These are phyloP conservation scores for Alternaria sp. DNA, from an alignment of 2,329 filamentous ascomycete species.

Conservation along the genomic window DNA sequence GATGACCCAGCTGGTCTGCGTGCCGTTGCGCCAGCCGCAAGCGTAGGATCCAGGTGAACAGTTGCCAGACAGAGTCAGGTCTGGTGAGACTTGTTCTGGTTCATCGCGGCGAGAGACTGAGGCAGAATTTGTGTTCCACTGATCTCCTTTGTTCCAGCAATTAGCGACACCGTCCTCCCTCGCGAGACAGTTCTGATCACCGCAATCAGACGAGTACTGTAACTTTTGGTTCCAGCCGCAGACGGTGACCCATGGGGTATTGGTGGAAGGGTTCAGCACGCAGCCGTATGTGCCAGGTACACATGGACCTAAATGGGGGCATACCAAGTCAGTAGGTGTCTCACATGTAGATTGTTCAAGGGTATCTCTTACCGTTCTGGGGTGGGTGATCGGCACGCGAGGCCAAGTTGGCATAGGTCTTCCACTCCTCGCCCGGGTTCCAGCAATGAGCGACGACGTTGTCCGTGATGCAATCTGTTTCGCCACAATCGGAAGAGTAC, in stretches of 20 bases:
- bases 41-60: constrained; percentile 1
- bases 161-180: background rate
- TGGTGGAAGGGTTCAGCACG: background rate
- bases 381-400: background rate
- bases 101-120: background rate
- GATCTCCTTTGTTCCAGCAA: constrained; percentile 1
- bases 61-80: background rate
- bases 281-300: background rate
- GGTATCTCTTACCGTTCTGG: background rate
- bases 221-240: background rate
- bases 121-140: background rate
- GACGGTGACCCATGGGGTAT: background rate
- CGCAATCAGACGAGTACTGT: background rate
- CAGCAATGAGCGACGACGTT: constrained; percentile 6
- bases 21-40: background rate
- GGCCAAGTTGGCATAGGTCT: background rate
- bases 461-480: background rate
- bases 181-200: background rate
- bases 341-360: background rate
- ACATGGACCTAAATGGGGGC: background rate
- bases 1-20: background rate
- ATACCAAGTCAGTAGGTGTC: background rate
- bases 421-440: background rate
- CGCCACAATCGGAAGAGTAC: constrained; percentile 1
- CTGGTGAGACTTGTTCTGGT: background rate